Evolutionary conservation across 2,329 filamentous ascomycete genomes (phyloP).

Genomic region (Colletotrichum australisinense): DNA sequence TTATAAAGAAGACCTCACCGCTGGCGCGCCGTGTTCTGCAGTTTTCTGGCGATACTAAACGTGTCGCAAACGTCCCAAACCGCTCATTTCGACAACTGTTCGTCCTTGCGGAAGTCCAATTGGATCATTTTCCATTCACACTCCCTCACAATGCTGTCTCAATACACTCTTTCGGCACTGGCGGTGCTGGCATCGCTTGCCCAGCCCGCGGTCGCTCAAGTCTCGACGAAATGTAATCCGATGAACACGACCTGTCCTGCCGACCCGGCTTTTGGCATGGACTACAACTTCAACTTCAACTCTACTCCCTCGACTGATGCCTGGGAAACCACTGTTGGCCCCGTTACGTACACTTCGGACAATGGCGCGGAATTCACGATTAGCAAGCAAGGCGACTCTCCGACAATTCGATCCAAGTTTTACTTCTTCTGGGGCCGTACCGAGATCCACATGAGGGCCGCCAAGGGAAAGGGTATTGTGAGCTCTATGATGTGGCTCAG

Average conservation of each 20-base stretch:
- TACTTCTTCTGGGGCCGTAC: constrained; percentile 89
- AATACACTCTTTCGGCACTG: constrained; percentile 45
- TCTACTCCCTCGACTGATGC: constrained; percentile 65
- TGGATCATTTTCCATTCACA: background rate
- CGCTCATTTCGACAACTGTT: background rate
- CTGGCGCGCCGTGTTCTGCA: background rate
- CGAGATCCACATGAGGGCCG: constrained; percentile 82
- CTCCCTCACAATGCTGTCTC: constrained; percentile 40
- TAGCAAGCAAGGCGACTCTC: constrained; percentile 76
- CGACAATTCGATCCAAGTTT: constrained; percentile 82
- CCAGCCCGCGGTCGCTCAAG: constrained; percentile 73
- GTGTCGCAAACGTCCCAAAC: background rate
- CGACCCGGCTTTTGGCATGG: constrained; percentile 76
- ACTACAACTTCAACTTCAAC: constrained; percentile 74
- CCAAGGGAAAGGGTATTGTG: constrained; percentile 80
- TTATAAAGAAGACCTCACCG: background rate
- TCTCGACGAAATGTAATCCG: constrained; percentile 82
- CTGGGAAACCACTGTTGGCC: constrained; percentile 78
- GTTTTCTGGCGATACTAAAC: constrained; percentile 22
- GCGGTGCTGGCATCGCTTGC: constrained; percentile 56
- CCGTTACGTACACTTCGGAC: constrained; percentile 68
- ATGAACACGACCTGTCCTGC: constrained; percentile 76
- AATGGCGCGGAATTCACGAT: constrained; percentile 81
- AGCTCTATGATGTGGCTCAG: constrained; percentile 86
- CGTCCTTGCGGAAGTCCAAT: background rate